These are phyloP conservation scores for Salvia miltiorrhiza DNA, from an alignment of 257 asterid genomes.

Conservation along the genomic window DNA sequence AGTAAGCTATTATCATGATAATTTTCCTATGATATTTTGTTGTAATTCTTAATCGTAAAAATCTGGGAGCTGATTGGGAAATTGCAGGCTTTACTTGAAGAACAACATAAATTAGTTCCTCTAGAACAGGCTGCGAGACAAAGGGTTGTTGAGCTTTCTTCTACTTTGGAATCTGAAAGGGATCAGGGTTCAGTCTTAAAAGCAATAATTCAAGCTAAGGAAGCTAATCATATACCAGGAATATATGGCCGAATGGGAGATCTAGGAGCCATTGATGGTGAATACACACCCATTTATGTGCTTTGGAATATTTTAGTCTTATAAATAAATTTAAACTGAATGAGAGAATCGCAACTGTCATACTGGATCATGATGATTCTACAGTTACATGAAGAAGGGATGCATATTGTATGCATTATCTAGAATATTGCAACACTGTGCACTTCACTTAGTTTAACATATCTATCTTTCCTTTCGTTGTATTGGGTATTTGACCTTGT, in stretches of 20 bases:
- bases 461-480: not conserved
- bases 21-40: constrained; percentile 5
- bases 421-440: not conserved
- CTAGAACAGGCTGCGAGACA: constrained; percentile 86
- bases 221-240: constrained; percentile 69
- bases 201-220: constrained; percentile 86
- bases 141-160: constrained; percentile 76
- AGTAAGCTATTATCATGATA: constrained; percentile 33
- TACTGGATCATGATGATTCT: not conserved
- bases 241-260: constrained; percentile 96
- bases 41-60: not conserved
- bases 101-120: constrained; percentile 67
- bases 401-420: not conserved
- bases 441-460: not conserved
- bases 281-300: constrained; percentile 12
- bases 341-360: not conserved
- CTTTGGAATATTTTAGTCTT: not conserved
- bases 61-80: constrained; percentile 5
- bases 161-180: constrained; percentile 81
- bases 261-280: constrained; percentile 96
- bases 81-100: constrained; percentile 56
- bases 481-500: not conserved
- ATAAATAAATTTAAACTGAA: not conserved
- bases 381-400: not conserved
- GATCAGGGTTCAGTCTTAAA: constrained; percentile 83